These are phyloP conservation scores for Dactylellina drechsleri DNA, from an alignment of 2,329 filamentous ascomycete genomes.

Conservation along the genomic window DNA sequence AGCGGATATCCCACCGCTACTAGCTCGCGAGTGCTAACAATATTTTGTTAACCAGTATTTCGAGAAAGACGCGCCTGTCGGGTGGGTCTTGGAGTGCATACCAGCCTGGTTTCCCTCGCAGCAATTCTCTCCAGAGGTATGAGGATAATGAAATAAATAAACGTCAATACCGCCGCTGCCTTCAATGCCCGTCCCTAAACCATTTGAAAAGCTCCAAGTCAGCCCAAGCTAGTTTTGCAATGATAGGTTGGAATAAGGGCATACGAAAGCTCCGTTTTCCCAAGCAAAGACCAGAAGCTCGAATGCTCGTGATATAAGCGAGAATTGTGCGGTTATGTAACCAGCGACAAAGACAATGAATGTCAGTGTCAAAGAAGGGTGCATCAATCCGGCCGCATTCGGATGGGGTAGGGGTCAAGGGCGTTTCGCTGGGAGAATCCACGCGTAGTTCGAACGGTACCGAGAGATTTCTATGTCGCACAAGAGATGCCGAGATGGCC, in stretches of 20 bases:
- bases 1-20: slow-evolving; percentile 84
- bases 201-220: slow-evolving; percentile 35
- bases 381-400: slow-evolving; percentile 50
- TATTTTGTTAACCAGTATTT: background rate
- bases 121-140: slow-evolving; percentile 87
- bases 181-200: slow-evolving; percentile 81
- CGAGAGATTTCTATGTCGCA: background rate
- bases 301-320: slow-evolving; percentile 95
- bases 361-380: slow-evolving; percentile 55
- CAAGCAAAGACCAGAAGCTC: slow-evolving; percentile 96
- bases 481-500: background rate
- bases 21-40: slow-evolving; percentile 66
- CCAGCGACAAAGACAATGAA: slow-evolving; percentile 86
- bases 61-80: too few relatives aligned
- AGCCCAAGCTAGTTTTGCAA: background rate
- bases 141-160: slow-evolving; percentile 85
- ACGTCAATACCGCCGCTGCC: slow-evolving; percentile 81
- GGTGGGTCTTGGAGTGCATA: slow-evolving; percentile 64
- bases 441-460: background rate
- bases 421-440: background rate
- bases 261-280: slow-evolving; percentile 96
- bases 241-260: slow-evolving; percentile 60
- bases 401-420: slow-evolving; percentile 18
- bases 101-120: slow-evolving; percentile 79
- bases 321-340: slow-evolving; percentile 99